phyloP scores from a whole-genome alignment of 306 rosid species.

The Corylus avellana region DNA sequence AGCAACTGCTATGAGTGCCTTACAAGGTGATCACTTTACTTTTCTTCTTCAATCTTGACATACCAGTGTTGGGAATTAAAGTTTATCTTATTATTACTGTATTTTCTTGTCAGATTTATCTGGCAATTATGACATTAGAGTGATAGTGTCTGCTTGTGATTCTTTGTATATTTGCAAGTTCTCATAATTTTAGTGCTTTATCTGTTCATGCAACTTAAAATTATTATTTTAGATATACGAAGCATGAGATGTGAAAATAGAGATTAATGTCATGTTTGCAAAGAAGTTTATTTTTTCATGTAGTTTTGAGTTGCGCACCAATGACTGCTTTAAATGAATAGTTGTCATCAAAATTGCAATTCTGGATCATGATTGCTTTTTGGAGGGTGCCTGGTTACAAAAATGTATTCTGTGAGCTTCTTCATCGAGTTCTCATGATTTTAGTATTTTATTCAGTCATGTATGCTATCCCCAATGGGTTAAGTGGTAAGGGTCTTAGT shows the following conservation, averaged over 20 bases:
- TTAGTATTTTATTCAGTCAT: neutral
- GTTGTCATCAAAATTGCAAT: neutral
- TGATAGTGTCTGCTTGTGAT: neutral
- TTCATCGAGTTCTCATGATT: neutral
- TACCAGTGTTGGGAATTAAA: slow-evolving; percentile 6
- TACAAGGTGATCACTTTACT: slow-evolving; percentile 64
- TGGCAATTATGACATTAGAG: neutral
- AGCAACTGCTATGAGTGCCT: slow-evolving; percentile 88
- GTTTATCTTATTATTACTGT: slow-evolving; percentile 6
- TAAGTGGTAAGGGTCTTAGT: no score
- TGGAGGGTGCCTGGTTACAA: neutral
- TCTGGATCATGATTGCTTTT: neutral
- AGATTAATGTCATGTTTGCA: neutral
- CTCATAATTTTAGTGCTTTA: neutral
- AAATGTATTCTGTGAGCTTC: neutral
- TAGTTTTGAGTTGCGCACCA: neutral
- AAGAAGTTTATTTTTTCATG: neutral
- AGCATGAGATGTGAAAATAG: slow-evolving; percentile 1
- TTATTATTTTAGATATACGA: neutral
- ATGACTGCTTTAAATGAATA: neutral
- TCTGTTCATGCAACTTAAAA: neutral
- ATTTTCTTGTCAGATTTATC: neutral
- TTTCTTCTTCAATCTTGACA: slow-evolving; percentile 7
- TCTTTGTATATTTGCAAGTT: neutral
- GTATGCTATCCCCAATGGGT: no score